Base-by-base conservation (phyloP, 495 filamentous ascomycete species). In the Aspergillus affinis region DNA sequence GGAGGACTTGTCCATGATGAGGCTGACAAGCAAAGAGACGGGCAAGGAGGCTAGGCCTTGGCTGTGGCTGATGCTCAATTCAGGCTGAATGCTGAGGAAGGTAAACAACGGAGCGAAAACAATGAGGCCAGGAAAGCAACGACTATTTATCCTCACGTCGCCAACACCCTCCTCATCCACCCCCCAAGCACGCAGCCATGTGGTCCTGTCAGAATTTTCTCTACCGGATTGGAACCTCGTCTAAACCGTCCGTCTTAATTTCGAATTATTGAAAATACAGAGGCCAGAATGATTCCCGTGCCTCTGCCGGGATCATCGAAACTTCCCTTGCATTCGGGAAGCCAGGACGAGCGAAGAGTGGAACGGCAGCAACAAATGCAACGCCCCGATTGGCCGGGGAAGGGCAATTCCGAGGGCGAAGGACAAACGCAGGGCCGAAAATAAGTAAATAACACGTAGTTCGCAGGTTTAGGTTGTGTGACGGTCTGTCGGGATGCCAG, bases 361-460 rank as follows among this genome's bases (percentile, higher is more conserved):
- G 36, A 41, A 41, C 36, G 36, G 23, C 23, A 26, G 23, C 23
- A 26, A 26, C 2, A 2, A 26, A 26, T 4, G 2, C 23, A 26
- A 26, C 23, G 2, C 23, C n/a, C 41, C 36, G 54, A 63, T 59
- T 59, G 61, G 61, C 30, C 36, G 47, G 30, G 52, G 52, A 49
- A 13, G 10, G 5, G 3, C 17, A 48, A 19, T 51, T 21, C 51
- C 49, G 32, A 51, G 45, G 51, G 21, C 49, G 54, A 20, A 32
- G 54, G 54, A 32, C 29, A 32, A 32, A 32, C 29, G 29, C 29
- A 32, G 29, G 29, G 29, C 54, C 36, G 6, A 23, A 58, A 48
- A 26, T 48, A 57, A 60, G 6, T 18, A 58, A 48, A 26, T 48
- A 57, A 60, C 61, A 63, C 57, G 61, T 60, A 53, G 57, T 60